A percentile compares a stretch with the other conserved stretches of the same genome.
These are phyloP conservation scores for Apiospora saccharicola DNA, from an alignment of 2,329 filamentous ascomycete species.

Conservation along the genomic window DNA sequence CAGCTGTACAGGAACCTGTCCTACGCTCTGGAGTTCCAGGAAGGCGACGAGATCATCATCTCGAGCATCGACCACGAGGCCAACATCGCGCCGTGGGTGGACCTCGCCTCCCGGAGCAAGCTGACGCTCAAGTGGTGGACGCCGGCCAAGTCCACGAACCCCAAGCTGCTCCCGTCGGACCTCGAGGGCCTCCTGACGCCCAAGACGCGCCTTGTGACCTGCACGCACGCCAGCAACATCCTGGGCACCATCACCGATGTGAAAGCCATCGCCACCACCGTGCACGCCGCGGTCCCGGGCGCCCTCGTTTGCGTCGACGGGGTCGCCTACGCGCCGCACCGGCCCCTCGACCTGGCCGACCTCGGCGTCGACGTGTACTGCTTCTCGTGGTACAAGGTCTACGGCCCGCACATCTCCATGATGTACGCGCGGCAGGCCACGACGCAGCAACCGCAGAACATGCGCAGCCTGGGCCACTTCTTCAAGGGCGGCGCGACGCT, in stretches of 20 bases:
- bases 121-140: conserved; percentile 76
- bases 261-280: conserved; percentile 59
- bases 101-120: conserved; percentile 67
- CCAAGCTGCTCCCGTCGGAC: conserved; percentile 64
- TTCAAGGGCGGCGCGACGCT: conserved; percentile 70
- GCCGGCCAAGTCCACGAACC: conserved; percentile 57
- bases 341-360: conserved; percentile 61
- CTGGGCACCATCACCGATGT: conserved; percentile 75
- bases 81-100: conserved; percentile 77
- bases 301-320: conserved; percentile 55
- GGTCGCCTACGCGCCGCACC: conserved; percentile 67
- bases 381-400: conserved; percentile 71
- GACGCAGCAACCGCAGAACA: conserved; percentile 35
- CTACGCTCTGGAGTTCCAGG: conserved; percentile 57
- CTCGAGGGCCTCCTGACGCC: conserved; percentile 66
- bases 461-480: conserved; percentile 61
- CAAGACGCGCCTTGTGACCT: conserved; percentile 74
- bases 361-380: conserved; percentile 66
- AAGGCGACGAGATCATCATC: conserved; percentile 72
- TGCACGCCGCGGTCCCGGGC: conserved; percentile 49
- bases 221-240: conserved; percentile 78
- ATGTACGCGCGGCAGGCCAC: conserved; percentile 63
- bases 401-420: conserved; percentile 65
- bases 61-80: conserved; percentile 80
- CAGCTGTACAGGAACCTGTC: conserved; percentile 79